Conservation (phyloP, 306 rosid genomes). For the Cyamopsis tetragonoloba region DNA sequence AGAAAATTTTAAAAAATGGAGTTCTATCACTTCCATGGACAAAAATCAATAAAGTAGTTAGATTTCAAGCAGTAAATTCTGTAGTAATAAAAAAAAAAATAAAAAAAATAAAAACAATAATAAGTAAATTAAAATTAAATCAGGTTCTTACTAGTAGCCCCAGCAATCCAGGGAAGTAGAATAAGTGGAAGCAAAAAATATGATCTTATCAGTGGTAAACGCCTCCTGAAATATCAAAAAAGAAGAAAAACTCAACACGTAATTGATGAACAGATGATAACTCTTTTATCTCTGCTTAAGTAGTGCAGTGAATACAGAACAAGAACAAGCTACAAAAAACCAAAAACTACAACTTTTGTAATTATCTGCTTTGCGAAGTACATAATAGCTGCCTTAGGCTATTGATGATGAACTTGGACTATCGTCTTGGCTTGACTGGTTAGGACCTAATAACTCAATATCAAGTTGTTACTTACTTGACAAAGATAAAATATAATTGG, state of each 20-base stretch:
- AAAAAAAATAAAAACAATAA: neutral
- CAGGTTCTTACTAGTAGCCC: conserved; percentile 65
- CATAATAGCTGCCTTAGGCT: neutral
- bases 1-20: conserved; percentile 7
- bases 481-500: conserved; percentile 77
- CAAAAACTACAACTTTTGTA: neutral
- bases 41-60: neutral
- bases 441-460: neutral
- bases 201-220: conserved; percentile 78
- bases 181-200: conserved; percentile 70
- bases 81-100: neutral
- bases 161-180: conserved; percentile 82
- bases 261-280: neutral
- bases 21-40: neutral
- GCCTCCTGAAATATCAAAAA: conserved; percentile 70
- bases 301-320: neutral
- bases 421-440: neutral
- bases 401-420: neutral
- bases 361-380: neutral
- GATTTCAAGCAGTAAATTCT: conserved; percentile 10
- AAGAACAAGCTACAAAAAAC: neutral
- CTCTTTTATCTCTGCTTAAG: conserved; percentile 22
- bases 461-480: conserved; percentile 54
- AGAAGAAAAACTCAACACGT: neutral
- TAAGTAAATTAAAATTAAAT: conserved; percentile 7